Base-by-base conservation (phyloP, 257 asterid species). In the Solanum chmielewskii region DNA sequence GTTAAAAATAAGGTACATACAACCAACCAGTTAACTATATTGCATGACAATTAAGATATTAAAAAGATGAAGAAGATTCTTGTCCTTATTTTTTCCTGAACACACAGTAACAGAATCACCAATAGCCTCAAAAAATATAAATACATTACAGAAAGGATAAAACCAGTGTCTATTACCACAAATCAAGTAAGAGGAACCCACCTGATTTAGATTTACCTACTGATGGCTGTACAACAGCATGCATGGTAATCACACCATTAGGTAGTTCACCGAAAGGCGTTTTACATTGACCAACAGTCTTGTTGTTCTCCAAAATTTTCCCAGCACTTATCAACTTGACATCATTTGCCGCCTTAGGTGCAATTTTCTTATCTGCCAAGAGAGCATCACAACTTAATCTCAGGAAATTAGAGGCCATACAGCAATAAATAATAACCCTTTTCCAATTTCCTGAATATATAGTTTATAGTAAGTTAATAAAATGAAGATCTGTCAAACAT, bases 201-300 rank as follows among this genome's bases (percentile, higher is more conserved):
- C 99, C 99, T 90, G 96, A 92, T 88, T 93, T 96, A 41, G 91
- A 91, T 91, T 93, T 96, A 33, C 95, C 93, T 81, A 95, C 77
- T 87, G 98, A 92, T 84, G 96, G 96, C 91, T 96, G 98, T 81
- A 95, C 97, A 87, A 96, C 99, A 88, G 95, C 98, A 86, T 95
- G 99, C 99, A 95, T 96, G 78, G 96, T 95, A 85, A 95, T 94
- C 75, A 93, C 91, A 76, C 93, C 98, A 47, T 90, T 92, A 31
- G 95, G 93, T 68, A 92, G 93, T 87, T 95, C 98, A 15, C 98
- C 95, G 77, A 94, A 93, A n/a, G 95, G 96, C 90, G 89, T 93
- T 88, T 90, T 95, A 91, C 98, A 96, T 89, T 95, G 96, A 9
- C 92, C 94, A 89, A 95, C 97, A 56, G 97, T 95, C 93, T 90